Percentiles rank a stretch among this genome's conserved stretches.
Conservation (phyloP, 352 stramenopile genomes). For the Phytophthora colocasiae region DNA sequence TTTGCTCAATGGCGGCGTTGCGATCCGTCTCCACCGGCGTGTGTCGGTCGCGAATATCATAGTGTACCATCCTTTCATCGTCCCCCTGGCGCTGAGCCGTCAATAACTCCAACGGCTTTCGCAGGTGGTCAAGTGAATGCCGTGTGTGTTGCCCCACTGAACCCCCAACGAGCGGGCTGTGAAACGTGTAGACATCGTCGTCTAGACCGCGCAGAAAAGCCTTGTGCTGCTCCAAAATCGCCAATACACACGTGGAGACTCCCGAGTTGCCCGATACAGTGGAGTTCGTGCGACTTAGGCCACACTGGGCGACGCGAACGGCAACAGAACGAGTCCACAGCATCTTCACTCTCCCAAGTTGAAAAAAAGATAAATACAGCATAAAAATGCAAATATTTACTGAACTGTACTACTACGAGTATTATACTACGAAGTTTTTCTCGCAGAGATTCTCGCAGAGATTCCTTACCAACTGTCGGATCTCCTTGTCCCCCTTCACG, state of each 20-base stretch:
- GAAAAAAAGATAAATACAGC: too few relatives aligned
- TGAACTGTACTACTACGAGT: too few relatives aligned
- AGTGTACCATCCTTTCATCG: slow-evolving; percentile 45
- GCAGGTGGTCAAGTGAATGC: slow-evolving; percentile 82
- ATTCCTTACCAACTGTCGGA: slow-evolving; percentile 14
- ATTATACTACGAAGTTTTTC: not conserved
- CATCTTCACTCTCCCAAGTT: too few relatives aligned
- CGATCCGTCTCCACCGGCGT: slow-evolving; percentile 74
- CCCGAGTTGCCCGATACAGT: slow-evolving; percentile 20
- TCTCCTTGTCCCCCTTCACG: slow-evolving; percentile 12
- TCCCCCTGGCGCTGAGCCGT: slow-evolving; percentile 1
- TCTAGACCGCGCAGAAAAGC: slow-evolving; percentile 54
- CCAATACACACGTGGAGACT: slow-evolving; percentile 50
- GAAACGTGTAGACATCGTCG: slow-evolving; percentile 70
- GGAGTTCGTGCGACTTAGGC: slow-evolving; percentile 6
- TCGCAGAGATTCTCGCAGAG: not conserved
- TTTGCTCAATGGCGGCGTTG: slow-evolving; percentile 55
- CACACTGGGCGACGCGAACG: not conserved
- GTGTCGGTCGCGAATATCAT: slow-evolving; percentile 76
- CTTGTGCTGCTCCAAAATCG: slow-evolving; percentile 77
- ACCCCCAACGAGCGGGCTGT: slow-evolving; percentile 65
- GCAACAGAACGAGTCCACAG: slow-evolving; percentile 4
- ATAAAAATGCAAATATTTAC: too few relatives aligned
- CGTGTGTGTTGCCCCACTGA: slow-evolving; percentile 79
- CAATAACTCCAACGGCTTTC: slow-evolving; percentile 67